Percentiles rank a stretch among this genome's conserved stretches.
Conservation (phyloP, 805 yeast species). For the Saccharomycopsis fermentans region DNA sequence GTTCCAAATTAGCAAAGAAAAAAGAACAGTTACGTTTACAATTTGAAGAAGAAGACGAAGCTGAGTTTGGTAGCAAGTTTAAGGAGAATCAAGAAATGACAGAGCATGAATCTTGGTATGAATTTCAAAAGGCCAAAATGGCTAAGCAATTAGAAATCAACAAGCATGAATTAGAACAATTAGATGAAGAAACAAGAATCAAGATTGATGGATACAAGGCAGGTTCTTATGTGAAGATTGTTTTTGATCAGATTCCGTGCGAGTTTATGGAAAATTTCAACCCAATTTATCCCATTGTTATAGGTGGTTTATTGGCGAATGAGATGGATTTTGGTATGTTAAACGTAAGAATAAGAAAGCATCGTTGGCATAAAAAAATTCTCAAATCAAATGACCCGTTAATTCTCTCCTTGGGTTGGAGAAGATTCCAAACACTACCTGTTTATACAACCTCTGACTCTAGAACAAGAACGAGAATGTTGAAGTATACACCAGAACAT, state of each 20-base stretch:
- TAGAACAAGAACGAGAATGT: slow-evolving; percentile 94
- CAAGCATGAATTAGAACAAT: slow-evolving; percentile 59
- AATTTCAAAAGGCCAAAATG: slow-evolving; percentile 92
- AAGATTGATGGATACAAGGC: slow-evolving; percentile 87
- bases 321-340: slow-evolving; percentile 89
- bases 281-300: slow-evolving; percentile 72
- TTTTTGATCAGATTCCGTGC: slow-evolving; percentile 74
- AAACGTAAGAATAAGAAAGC: slow-evolving; percentile 92
- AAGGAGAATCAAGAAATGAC: slow-evolving; percentile 58
- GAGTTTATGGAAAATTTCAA: slow-evolving; percentile 84
- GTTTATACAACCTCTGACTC: slow-evolving; percentile 95
- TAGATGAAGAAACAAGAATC: slow-evolving; percentile 69
- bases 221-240: slow-evolving; percentile 87
- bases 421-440: slow-evolving; percentile 95
- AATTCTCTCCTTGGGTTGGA: slow-evolving; percentile 91
- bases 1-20: slow-evolving; percentile 35
- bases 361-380: slow-evolving; percentile 97
- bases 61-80: slow-evolving; percentile 28
- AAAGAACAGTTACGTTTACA: slow-evolving; percentile 83
- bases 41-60: slow-evolving; percentile 67
- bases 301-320: slow-evolving; percentile 86
- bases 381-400: slow-evolving; percentile 93
- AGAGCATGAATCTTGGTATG: slow-evolving; percentile 96
- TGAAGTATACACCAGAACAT: slow-evolving; percentile 97
- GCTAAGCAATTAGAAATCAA: slow-evolving; percentile 93